phyloP scores from a whole-genome alignment of 139 green algal genomes.

The Picochlorum sp. region DNA sequence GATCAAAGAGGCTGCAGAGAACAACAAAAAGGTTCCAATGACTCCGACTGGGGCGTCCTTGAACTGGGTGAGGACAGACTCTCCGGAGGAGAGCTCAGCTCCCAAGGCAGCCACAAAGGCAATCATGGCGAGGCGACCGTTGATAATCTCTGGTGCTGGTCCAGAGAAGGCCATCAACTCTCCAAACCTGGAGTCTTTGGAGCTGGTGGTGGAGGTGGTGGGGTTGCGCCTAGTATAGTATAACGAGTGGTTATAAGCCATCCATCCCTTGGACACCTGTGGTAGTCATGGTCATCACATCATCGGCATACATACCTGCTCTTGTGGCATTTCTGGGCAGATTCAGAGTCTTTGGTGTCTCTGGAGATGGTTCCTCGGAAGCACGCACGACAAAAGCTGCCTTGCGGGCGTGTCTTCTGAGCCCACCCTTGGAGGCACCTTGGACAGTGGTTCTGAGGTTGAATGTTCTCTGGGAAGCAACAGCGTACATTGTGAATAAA shows the following conservation, averaged over 20 bases:
- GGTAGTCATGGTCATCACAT: no score
- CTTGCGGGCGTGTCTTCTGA: not conserved
- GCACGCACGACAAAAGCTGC: not conserved
- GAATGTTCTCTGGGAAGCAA: no score
- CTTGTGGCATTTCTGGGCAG: not conserved
- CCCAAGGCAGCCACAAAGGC: constrained; percentile 34
- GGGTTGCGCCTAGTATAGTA: not conserved
- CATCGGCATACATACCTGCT: not conserved
- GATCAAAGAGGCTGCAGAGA: constrained; percentile 13
- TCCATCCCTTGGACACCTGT: not conserved
- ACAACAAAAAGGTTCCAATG: constrained; percentile 13
- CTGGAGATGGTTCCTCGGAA: not conserved
- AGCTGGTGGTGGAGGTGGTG: constrained; percentile 4
- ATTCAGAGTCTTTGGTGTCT: not conserved
- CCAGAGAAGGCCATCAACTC: constrained; percentile 45
- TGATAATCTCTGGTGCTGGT: constrained; percentile 47
- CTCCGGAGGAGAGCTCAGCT: constrained; percentile 28
- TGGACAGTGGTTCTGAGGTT: no score
- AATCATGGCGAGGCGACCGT: constrained; percentile 49
- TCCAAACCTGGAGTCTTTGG: constrained; percentile 7
- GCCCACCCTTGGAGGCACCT: no score
- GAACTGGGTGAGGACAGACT: constrained; percentile 37
- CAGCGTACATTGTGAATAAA: no score
- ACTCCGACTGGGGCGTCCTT: constrained; percentile 19
- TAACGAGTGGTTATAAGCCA: not conserved